phyloP scores from a whole-genome alignment of 768 basidiomycete genomes.

The Cyclocybe cylindracea region DNA sequence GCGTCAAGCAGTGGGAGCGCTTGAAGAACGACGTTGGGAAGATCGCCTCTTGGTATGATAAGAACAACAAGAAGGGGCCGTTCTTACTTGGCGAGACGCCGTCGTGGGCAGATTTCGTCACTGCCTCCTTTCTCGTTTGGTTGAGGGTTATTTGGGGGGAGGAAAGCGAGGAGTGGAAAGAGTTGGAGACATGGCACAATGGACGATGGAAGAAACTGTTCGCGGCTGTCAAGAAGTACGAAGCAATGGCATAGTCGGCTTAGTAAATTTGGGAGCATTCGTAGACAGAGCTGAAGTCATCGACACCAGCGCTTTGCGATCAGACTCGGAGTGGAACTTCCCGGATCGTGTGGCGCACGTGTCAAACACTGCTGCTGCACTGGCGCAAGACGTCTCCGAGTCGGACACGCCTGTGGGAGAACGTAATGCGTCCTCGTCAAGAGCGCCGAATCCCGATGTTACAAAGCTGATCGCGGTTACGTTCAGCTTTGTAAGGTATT shows the following conservation, averaged over 20 bases:
- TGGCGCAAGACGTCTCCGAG: too few species aligned
- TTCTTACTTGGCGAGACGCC: conserved; percentile 30
- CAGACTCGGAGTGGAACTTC: too few species aligned
- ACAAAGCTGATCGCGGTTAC: too few species aligned
- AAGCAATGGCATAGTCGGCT: conserved; percentile 17
- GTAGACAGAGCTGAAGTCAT: too few species aligned
- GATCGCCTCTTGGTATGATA: conserved; percentile 19
- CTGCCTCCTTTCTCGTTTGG: conserved; percentile 9
- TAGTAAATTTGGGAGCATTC: too few species aligned
- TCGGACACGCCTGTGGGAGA: too few species aligned
- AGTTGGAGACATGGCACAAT: conserved; percentile 28
- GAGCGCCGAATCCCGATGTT: too few species aligned
- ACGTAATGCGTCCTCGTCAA: too few species aligned
- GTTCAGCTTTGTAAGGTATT: too few species aligned
- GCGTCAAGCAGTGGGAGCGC: conserved; percentile 16
- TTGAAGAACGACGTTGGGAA: conserved; percentile 14
- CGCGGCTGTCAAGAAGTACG: conserved; percentile 21
- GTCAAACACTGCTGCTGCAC: too few species aligned
- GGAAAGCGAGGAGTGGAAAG: conserved; percentile 35
- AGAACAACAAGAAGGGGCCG: conserved; percentile 14
- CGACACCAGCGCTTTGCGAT: too few species aligned
- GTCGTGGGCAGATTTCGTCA: conserved; percentile 35
- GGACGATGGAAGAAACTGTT: conserved; percentile 31
- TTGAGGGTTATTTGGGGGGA: conserved; percentile 27
- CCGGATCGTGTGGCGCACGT: too few species aligned